phyloP scores from a whole-genome alignment of 441 rosid species.

The Cnidoscolus chayamansa region DNA sequence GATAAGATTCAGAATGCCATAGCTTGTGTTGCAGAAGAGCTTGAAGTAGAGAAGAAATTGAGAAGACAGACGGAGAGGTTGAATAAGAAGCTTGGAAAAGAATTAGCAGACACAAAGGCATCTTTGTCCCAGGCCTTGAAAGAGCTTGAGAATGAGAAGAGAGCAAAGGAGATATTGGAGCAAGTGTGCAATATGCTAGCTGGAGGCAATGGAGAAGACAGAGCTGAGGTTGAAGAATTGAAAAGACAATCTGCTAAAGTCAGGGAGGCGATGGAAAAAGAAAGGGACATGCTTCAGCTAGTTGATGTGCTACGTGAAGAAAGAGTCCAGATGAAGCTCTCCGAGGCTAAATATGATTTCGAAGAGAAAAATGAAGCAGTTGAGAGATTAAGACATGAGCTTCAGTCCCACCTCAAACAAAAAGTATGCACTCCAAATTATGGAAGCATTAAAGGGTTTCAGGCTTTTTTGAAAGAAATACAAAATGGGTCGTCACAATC shows the following conservation, averaged over 20 bases:
- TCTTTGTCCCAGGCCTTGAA: no score
- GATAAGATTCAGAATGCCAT: no score
- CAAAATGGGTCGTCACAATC: constrained; percentile 20
- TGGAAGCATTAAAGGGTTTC: constrained; percentile 47
- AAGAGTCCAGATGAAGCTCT: constrained; percentile 90
- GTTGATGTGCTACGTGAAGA: constrained; percentile 89
- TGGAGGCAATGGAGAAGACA: constrained; percentile 59
- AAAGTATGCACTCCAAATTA: constrained; percentile 35
- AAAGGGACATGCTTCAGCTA: constrained; percentile 85
- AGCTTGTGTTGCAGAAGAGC: no score
- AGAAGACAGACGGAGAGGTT: no score
- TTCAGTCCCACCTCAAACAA: constrained; percentile 34
- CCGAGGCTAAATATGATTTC: constrained; percentile 68
- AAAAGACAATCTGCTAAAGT: constrained; percentile 53
- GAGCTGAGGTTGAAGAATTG: constrained; percentile 49
- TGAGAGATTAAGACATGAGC: constrained; percentile 27
- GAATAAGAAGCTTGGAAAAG: no score
- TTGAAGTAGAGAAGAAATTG: no score
- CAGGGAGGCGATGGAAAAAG: constrained; percentile 69
- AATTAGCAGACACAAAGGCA: no score
- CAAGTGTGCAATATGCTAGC: constrained; percentile 81
- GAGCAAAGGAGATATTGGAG: constrained; percentile 55
- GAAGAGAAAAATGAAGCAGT: constrained; percentile 80
- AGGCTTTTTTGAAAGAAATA: constrained; percentile 38
- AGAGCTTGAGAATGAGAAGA: no score